Conservation (phyloP, 257 asterid species). For the Scutellaria galericulata region DNA sequence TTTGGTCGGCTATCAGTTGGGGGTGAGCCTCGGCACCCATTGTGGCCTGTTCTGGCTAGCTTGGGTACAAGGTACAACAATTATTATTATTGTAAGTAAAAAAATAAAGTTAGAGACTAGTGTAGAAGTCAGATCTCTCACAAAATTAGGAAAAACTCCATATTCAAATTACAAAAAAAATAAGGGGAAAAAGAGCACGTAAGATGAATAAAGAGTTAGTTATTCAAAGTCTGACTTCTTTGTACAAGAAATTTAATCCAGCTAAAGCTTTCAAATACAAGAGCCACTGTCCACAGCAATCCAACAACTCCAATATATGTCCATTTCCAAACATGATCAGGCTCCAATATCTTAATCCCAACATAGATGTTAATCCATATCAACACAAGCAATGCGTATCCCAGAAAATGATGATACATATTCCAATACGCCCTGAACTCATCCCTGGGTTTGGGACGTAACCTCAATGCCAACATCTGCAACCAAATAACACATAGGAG, state of each 20-base stretch:
- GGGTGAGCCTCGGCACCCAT: too few relatives aligned
- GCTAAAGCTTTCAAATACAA: slow-evolving; percentile 43
- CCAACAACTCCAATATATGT: slow-evolving; percentile 47
- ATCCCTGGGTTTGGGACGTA: slow-evolving; percentile 38
- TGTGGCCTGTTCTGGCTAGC: too few relatives aligned
- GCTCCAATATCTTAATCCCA: slow-evolving; percentile 50
- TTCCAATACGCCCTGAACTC: slow-evolving; percentile 53
- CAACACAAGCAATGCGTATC: slow-evolving; percentile 49
- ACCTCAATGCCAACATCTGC: slow-evolving; percentile 57
- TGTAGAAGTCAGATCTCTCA: too few relatives aligned
- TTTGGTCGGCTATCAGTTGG: too few relatives aligned
- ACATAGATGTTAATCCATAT: slow-evolving; percentile 50
- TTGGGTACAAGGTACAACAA: too few relatives aligned
- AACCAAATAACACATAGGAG: neutral
- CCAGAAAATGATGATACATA: slow-evolving; percentile 63
- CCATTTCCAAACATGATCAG: slow-evolving; percentile 48
- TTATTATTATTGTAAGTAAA: too few relatives aligned
- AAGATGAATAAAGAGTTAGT: too few relatives aligned
- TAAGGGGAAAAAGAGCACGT: too few relatives aligned
- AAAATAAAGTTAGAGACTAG: too few relatives aligned
- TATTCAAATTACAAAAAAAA: too few relatives aligned
- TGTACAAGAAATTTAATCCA: slow-evolving; percentile 40
- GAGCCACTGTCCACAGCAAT: slow-evolving; percentile 34
- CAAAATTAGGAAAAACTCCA: too few relatives aligned
- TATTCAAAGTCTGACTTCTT: neutral